Base-by-base conservation (phyloP, 257 asterid species). In the Solanum megistacrolobum region DNA sequence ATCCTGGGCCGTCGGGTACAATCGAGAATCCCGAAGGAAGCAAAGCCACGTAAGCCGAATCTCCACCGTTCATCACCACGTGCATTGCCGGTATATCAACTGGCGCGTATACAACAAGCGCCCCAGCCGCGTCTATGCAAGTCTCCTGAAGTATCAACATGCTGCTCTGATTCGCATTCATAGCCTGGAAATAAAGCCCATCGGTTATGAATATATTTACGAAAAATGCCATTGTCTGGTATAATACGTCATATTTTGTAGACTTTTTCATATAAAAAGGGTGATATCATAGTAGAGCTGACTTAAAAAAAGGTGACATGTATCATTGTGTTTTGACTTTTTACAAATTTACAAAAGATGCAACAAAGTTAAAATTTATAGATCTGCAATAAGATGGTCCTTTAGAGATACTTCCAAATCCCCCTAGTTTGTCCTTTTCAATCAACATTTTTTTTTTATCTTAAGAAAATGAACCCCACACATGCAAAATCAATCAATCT, bases 21-120 rank as follows among this genome's bases (percentile, higher is more conserved):
- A 97, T 93, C 0, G 98, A 93, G 88, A 97, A 97, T 1, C 99
- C 99, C 3, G 99, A 97, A 0, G 99, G 99, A 0, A 96, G 96
- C 39, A 96, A 87, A 3, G 98, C 98, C 83, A 96, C 99, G 94
- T 94, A 94, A 21, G 96, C 96, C 0, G 99, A 96, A 91, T 96
- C 99, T 9, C 98, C 98, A 79, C 99, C 99, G 92, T 95, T 96
- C 98, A 96, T 96, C 84, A 95, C 98, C 78, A 92, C 94, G 86
- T 94, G 96, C 99, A 96, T 94, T 13, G 98, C 98, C 27, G 98
- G 99, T 27, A 96, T 95, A 89, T 96, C 99, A n/a, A 96, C 98
- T 12, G 99, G 98, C 83, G 99, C 99, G 94, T 96, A 96, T 43
- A 96, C 99, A 21, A 95, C 98, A 86, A 94, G 98, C 90, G 98